Percentiles rank a stretch among this genome's conserved stretches.
These are phyloP conservation scores for Fraxinus paxiana DNA, from an alignment of 305 asterid genomes.

Conservation along the genomic window DNA sequence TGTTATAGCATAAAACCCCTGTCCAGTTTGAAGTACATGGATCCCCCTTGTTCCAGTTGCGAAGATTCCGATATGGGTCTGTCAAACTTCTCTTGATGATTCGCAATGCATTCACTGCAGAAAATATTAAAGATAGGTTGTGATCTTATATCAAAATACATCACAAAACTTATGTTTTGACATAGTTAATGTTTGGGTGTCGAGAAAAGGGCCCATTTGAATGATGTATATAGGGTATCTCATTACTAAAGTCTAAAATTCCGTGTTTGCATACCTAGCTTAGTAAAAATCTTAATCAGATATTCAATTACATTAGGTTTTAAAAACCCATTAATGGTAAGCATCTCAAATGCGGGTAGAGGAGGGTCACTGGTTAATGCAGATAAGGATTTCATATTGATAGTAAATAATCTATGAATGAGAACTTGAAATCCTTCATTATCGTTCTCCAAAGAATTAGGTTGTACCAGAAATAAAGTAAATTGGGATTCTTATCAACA, in stretches of 20 bases:
- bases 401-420: not conserved
- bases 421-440: not conserved
- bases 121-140: slow-evolving; percentile 17
- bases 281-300: not conserved
- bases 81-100: slow-evolving; percentile 51
- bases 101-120: slow-evolving; percentile 71
- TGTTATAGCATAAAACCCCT: slow-evolving; percentile 63
- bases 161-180: not conserved
- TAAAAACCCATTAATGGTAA: not conserved
- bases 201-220: not conserved
- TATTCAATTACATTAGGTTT: not conserved
- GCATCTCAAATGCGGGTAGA: not conserved
- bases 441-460: not conserved
- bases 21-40: slow-evolving; percentile 89
- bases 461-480: not conserved
- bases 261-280: not conserved
- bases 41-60: slow-evolving; percentile 70
- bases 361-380: not conserved
- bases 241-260: not conserved
- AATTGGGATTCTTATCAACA: not conserved
- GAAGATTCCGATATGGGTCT: slow-evolving; percentile 61
- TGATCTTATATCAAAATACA: not conserved
- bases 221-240: not conserved
- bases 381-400: not conserved
- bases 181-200: not conserved